phyloP scores from a whole-genome alignment of 1,139 yeast species.

The Candida glucosophila region DNA sequence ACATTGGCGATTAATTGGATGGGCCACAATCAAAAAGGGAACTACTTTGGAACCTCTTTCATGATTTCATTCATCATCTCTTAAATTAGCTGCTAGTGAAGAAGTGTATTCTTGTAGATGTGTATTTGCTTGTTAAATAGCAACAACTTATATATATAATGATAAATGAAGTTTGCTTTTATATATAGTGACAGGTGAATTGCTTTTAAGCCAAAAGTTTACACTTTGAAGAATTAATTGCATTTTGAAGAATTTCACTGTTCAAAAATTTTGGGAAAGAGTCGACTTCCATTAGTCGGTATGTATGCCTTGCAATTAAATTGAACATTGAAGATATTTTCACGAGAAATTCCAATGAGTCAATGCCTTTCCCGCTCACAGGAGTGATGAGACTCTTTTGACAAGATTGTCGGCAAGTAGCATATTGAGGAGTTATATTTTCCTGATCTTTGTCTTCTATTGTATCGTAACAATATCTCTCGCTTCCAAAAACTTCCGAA shows the following conservation, averaged over 20 bases:
- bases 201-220: too few relatives aligned
- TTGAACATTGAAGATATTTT: conserved; percentile 30
- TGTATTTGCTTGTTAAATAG: too few relatives aligned
- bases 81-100: too few relatives aligned
- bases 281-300: conserved; percentile 60
- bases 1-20: conserved; percentile 99
- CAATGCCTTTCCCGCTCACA: conserved; percentile 12
- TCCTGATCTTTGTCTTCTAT: background rate
- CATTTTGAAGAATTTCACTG: conserved; percentile 14
- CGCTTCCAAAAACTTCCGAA: too few relatives aligned
- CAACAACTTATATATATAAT: too few relatives aligned
- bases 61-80: conserved; percentile 12
- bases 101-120: too few relatives aligned
- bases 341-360: conserved; percentile 22
- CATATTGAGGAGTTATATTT: too few relatives aligned
- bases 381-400: too few relatives aligned
- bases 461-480: background rate
- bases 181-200: too few relatives aligned
- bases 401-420: too few relatives aligned
- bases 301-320: conserved; percentile 38
- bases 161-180: too few relatives aligned
- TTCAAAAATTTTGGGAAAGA: conserved; percentile 63
- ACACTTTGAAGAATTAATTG: too few relatives aligned
- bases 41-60: conserved; percentile 69
- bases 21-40: conserved; percentile 99